phyloP scores from a whole-genome alignment of 495 filamentous ascomycete species.

The Apiosordaria backusii region DNA sequence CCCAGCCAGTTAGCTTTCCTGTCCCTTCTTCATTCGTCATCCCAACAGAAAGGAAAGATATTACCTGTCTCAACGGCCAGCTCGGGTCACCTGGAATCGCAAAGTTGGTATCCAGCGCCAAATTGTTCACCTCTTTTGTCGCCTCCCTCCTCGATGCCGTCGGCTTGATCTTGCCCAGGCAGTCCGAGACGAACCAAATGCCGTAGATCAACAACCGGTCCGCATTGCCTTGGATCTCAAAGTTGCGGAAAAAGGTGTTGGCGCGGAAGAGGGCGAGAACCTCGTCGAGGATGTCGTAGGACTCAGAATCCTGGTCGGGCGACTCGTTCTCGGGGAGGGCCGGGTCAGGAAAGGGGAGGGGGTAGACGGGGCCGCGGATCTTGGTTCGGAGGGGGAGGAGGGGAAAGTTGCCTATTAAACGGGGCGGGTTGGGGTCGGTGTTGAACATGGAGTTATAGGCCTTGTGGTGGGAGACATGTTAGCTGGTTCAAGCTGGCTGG shows the following conservation, averaged over 20 bases:
- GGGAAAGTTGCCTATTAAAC: conserved; percentile 78
- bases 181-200: conserved; percentile 88
- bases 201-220: conserved; percentile 95
- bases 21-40: not conserved
- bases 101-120: conserved; percentile 82
- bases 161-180: conserved; percentile 78
- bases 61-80: conserved; percentile 86
- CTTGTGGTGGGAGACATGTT: conserved; percentile 41
- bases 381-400: conserved; percentile 90
- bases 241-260: conserved; percentile 98
- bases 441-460: conserved; percentile 95
- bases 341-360: conserved; percentile 57
- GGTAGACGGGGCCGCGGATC: conserved; percentile 87
- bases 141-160: conserved; percentile 48
- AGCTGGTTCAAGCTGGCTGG: not conserved
- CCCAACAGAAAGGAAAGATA: conserved; percentile 3
- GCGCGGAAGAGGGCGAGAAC: conserved; percentile 89
- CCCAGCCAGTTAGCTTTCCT: not conserved
- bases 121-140: conserved; percentile 53
- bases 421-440: conserved; percentile 54
- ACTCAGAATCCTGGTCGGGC: conserved; percentile 78
- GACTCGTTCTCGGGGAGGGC: conserved; percentile 65
- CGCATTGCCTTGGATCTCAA: conserved; percentile 96
- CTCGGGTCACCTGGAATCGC: conserved; percentile 89
- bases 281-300: conserved; percentile 94